Conservation (phyloP, 2,329 filamentous ascomycete species). For the Colletotrichum brevisporum region DNA sequence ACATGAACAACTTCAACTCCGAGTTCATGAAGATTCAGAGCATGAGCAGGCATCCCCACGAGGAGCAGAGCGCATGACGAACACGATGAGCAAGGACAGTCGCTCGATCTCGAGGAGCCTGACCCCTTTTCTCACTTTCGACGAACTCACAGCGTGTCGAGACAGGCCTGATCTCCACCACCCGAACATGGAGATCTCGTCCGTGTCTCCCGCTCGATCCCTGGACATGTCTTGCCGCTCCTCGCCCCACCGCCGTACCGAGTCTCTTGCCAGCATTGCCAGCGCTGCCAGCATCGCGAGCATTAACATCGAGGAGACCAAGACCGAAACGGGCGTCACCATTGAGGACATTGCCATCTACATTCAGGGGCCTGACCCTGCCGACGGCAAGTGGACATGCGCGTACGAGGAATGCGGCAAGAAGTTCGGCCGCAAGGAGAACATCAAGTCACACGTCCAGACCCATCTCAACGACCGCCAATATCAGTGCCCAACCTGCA, state of each 20-base stretch:
- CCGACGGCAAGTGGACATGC: constrained; percentile 86
- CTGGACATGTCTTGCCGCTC: constrained; percentile 47
- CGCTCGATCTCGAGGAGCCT: no score
- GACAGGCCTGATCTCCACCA: constrained; percentile 58
- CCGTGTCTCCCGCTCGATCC: constrained; percentile 43
- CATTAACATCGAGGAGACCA: constrained; percentile 76
- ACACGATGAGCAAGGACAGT: no score
- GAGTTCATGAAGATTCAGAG: constrained; percentile 59
- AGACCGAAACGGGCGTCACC: constrained; percentile 86
- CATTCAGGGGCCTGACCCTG: constrained; percentile 79
- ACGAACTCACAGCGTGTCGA: constrained; percentile 60
- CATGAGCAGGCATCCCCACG: no score
- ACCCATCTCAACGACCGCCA: constrained; percentile 97
- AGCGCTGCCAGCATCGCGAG: constrained; percentile 72
- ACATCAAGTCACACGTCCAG: constrained; percentile 98
- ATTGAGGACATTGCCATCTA: constrained; percentile 85
- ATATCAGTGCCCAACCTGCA: constrained; percentile 92
- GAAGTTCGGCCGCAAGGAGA: constrained; percentile 96
- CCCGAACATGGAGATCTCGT: constrained; percentile 38
- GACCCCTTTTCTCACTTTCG: no score
- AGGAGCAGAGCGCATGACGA: no score
- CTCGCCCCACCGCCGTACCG: constrained; percentile 67
- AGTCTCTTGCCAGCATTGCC: constrained; percentile 71
- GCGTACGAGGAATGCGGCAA: constrained; percentile 86
- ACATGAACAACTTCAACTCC: constrained; percentile 62